Percentiles rank a stretch among this genome's conserved stretches.
These are phyloP conservation scores for Ambrosia trifida DNA, from an alignment of 129 eudicot species.

Conservation along the genomic window DNA sequence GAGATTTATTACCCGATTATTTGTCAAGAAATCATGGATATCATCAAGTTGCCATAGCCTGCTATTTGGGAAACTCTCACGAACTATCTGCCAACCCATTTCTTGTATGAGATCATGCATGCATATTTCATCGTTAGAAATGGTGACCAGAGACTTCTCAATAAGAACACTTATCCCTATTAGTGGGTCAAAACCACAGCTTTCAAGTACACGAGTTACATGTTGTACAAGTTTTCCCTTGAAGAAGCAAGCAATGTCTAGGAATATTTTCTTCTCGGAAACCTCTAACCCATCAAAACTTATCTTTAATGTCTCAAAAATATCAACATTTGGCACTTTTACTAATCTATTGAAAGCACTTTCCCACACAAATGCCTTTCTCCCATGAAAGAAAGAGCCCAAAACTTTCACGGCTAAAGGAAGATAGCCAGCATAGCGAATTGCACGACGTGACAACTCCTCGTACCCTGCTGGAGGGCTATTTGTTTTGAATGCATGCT, in stretches of 20 bases:
- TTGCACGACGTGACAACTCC: not conserved
- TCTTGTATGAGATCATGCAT: no score
- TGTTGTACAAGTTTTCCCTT: not conserved
- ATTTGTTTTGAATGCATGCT: not conserved
- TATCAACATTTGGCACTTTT: not conserved
- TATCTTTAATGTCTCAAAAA: not conserved
- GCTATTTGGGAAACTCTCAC: not conserved
- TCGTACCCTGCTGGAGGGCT: not conserved
- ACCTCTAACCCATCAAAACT: not conserved
- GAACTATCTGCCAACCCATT: not conserved
- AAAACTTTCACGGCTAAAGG: not conserved
- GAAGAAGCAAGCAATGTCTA: not conserved
- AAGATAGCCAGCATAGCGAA: not conserved
- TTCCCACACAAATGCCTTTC: not conserved
- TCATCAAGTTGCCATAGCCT: not conserved
- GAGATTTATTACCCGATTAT: not conserved
- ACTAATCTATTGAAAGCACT: not conserved
- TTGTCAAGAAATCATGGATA: not conserved
- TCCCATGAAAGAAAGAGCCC: not conserved
- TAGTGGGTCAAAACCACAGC: not conserved
- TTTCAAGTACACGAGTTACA: not conserved
- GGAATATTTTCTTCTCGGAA: not conserved
- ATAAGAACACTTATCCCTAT: not conserved
- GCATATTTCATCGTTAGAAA: not conserved
- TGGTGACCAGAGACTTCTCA: not conserved